Evolutionary conservation across 2,329 filamentous ascomycete genomes (phyloP), one percentile per base, ranked within the genome.

Genomic region (Beauveria brongniartii): DNA sequence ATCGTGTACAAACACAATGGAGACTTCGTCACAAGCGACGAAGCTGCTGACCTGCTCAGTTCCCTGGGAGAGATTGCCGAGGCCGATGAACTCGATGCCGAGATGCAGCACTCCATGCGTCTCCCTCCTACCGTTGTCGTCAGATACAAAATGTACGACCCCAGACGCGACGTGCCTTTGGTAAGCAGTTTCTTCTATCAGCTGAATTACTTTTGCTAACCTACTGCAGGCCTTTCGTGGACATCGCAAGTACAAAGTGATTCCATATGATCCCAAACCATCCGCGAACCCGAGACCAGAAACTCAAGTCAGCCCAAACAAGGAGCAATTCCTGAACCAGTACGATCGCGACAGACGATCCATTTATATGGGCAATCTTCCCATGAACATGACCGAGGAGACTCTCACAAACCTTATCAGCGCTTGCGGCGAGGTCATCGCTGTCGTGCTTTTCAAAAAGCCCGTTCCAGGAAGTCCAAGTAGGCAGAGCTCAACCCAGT

Each of bases 111-210:
- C 1, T 64, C 67, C 7, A 69, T 78, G 59, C 66, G 68, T 0
- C 66, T 79, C 8, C 70, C 73, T 6, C 69, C 69, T 12, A 71
- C 75, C 2, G 73, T 82, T 1, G 64, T 82, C 5, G 76, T 83
- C 34, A 74, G 78, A 28, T 86, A 80, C 63, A 70, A 74, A 46
- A 74, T 74, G 64, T 86, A 82, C 55, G 80, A 85, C 62, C 72
- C 78, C 3, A 72, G 71, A 26, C 76, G 82, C 24, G 77, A 83
- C 61, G 76, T 83, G 5, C 71, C 78, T 34, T 67, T 71, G 28
- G 81, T 83, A 71, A 73, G 79, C 70, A 3, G 6, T 30, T 61
- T 51, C 37, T 53, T 63, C 46, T 12, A 10, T 22, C 22, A 28
- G 28, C 6, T 12, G 5, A 51, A 47, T 5, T 10, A 3, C 7